These are phyloP conservation scores for Mycena venus DNA, from an alignment of 768 basidiomycete genomes.

Conservation along the genomic window DNA sequence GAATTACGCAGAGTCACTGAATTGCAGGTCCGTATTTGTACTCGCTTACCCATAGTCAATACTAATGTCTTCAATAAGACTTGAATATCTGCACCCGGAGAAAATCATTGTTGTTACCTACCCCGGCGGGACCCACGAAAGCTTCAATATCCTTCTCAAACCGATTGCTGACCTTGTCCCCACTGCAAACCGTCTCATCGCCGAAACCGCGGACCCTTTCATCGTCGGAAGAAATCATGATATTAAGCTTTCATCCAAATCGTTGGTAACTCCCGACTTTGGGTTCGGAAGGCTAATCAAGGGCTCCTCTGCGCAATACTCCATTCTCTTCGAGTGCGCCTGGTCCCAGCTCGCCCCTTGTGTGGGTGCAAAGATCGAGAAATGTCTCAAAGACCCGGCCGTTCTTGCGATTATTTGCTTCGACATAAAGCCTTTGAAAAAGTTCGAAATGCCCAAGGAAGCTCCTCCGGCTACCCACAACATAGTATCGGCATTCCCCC, in stretches of 20 bases:
- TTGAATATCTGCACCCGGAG: neutral
- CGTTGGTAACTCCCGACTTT: conserved; percentile 1
- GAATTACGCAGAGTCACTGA: neutral
- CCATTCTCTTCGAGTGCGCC: conserved; percentile 6
- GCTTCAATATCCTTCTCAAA: conserved; percentile 1
- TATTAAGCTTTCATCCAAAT: neutral
- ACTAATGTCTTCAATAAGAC: neutral
- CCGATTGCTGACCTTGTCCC: neutral
- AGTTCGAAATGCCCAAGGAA: neutral
- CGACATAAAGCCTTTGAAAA: neutral
- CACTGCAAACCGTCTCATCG: neutral
- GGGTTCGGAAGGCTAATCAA: neutral
- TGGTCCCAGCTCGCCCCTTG: neutral
- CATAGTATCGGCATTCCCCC: neutral
- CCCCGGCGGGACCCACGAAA: neutral
- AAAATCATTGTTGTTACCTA: neutral
- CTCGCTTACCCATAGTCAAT: neutral
- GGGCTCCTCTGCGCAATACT: neutral
- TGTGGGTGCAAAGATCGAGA: neutral
- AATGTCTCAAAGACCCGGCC: neutral
- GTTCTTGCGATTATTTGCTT: neutral
- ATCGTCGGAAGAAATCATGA: neutral
- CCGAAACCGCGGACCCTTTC: neutral
- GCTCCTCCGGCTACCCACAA: neutral
- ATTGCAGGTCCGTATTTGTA: neutral